Conservation (phyloP, 2,329 filamentous ascomycete genomes). For the Nothomitra cinnamomea region DNA sequence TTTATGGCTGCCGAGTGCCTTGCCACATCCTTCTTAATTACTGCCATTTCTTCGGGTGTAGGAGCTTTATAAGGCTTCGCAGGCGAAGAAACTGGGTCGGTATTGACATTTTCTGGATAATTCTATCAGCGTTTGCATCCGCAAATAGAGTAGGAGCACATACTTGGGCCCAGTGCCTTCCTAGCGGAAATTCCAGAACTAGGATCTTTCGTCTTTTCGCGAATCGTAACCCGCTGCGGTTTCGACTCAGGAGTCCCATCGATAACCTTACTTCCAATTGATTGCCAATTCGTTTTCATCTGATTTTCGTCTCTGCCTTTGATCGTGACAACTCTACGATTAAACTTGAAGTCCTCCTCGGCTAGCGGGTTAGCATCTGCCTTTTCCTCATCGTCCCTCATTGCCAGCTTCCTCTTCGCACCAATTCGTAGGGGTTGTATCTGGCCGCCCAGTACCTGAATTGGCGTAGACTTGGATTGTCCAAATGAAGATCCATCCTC, state of each 20-base stretch:
- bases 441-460: not conserved
- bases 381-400: slow-evolving; percentile 9
- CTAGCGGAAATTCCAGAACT: not conserved
- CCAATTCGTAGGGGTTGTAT: not conserved
- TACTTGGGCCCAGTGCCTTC: slow-evolving; percentile 27
- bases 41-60: not conserved
- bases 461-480: not conserved
- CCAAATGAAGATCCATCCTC: slow-evolving; percentile 12
- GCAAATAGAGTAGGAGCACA: slow-evolving; percentile 10
- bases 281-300: not conserved
- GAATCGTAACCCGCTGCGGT: not conserved
- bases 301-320: slow-evolving; percentile 2
- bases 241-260: not conserved
- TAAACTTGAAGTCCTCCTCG: slow-evolving; percentile 30
- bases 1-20: not conserved
- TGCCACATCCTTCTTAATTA: not conserved
- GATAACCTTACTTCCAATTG: slow-evolving; percentile 2
- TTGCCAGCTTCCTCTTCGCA: slow-evolving; percentile 4
- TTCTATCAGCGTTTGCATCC: not conserved
- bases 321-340: slow-evolving; percentile 17
- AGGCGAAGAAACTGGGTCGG: slow-evolving; percentile 26
- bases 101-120: slow-evolving; percentile 30
- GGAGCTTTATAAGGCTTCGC: slow-evolving; percentile 4
- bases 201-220: not conserved
- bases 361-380: not conserved